Evolutionary conservation across 2,329 filamentous ascomycete species (phyloP), one percentile per base, ranked within the genome.

Genomic region (Aspergillus pseudotamarii): DNA sequence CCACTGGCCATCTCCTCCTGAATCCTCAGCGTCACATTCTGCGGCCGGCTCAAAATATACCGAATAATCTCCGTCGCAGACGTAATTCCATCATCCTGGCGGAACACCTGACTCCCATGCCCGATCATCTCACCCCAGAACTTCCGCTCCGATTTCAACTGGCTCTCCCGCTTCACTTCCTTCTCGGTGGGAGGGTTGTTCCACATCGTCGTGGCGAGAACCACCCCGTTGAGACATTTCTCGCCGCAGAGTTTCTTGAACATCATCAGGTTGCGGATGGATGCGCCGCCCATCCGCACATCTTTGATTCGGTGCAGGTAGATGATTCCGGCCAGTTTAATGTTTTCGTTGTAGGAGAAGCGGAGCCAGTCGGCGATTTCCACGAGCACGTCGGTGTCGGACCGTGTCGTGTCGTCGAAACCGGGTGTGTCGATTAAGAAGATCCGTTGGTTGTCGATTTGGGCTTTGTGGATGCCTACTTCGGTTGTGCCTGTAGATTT

Each of bases 371-470:
- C 61, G 0, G 75, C 73, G 21, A 81, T 73, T 26, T 75, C 70
- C 1, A 59, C 55, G 1, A 82, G 66, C 2, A 82, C 71, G 3
- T 81, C 78, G 0, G 74, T 67, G 43, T 82, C 79, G 5, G 62
- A 69, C 2, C 66, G 43, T 23, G 69, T 60, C 0, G 74, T 80
- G 59, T 82, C 79, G 57, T 81, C 71, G 61, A 82, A 82, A 0
- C 80, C 80, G 0, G 79, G 79, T 0, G 80, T 81, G 59, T 82
- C 80, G 46, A 82, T 71, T 0, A 80, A 66, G 34, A 67, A 66
- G 12, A 76, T 55, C 14, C 63, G 65, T 19, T 67, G 43, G 5
- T 62, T 34, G 21, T 55, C 28, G 14, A 60, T 62, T 14, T 67
- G 46, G 43, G 61, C 65, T 11, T 58, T 55, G 53, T 71, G 71